Percentiles rank a stretch among this genome's conserved stretches.
These are phyloP conservation scores for Pelargonium australe DNA, from an alignment of 441 rosid genomes.

Conservation along the genomic window DNA sequence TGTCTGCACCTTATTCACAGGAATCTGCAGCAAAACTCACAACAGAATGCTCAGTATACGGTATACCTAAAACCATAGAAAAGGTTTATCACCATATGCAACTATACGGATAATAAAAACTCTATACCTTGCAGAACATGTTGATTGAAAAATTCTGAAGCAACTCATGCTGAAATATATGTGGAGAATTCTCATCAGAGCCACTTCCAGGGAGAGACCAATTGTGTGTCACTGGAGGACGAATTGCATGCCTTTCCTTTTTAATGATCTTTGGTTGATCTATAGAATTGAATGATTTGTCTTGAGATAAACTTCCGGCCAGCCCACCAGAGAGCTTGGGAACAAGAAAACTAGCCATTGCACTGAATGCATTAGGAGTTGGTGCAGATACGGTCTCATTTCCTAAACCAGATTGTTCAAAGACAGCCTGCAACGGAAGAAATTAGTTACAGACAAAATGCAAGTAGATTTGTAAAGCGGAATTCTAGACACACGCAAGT, in stretches of 20 bases:
- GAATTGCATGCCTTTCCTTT: constrained; percentile 75
- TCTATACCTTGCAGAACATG: constrained; percentile 89
- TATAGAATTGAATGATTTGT: constrained; percentile 42
- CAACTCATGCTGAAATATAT: constrained; percentile 97
- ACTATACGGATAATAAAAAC: too few relatives aligned
- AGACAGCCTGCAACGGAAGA: constrained; percentile 58
- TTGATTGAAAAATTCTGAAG: constrained; percentile 92
- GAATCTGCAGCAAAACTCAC: constrained; percentile 59
- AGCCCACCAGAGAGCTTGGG: constrained; percentile 89
- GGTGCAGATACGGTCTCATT: constrained; percentile 46
- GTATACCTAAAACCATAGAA: too few relatives aligned
- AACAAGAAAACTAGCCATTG: constrained; percentile 97
- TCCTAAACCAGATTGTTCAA: constrained; percentile 63
- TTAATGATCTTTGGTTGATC: constrained; percentile 62
- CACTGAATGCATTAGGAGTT: constrained; percentile 80
- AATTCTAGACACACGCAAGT: too few relatives aligned
- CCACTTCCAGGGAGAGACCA: constrained; percentile 86
- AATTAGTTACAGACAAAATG: constrained; percentile 22
- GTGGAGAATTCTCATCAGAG: constrained; percentile 60
- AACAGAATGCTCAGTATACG: constrained; percentile 5
- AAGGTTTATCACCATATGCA: too few relatives aligned
- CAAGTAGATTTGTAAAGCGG: constrained; percentile 11
- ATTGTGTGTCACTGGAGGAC: constrained; percentile 90
- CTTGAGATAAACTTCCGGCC: constrained; percentile 67
- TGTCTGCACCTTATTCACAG: constrained; percentile 78